A percentile compares a stretch with the other conserved stretches of the same genome.
These are phyloP conservation scores for Xylariales sp. DNA, from an alignment of 2,329 filamentous ascomycete species.

Conservation along the genomic window DNA sequence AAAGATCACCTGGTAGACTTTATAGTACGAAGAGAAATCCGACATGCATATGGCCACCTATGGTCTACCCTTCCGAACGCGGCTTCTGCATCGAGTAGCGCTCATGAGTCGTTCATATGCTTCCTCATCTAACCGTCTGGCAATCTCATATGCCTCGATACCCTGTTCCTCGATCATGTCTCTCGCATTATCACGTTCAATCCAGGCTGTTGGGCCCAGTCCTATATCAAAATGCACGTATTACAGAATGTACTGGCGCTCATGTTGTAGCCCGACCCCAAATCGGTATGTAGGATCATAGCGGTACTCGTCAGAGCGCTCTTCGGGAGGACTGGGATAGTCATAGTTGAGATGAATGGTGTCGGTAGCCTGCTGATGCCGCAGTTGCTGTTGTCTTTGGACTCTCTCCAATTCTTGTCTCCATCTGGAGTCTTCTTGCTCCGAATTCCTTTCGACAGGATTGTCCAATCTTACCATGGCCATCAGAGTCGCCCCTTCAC, in stretches of 20 bases:
- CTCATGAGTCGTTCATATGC: background rate
- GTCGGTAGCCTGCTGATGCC: conserved; percentile 1
- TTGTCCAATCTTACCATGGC: background rate
- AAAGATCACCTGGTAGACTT: too few species aligned
- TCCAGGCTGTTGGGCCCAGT: background rate
- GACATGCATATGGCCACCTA: too few species aligned
- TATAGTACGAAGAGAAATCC: too few species aligned
- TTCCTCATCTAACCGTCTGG: background rate
- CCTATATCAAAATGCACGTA: conserved; percentile 9
- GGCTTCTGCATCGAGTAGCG: too few species aligned
- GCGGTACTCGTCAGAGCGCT: background rate
- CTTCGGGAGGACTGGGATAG: conserved; percentile 4
- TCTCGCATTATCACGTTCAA: background rate
- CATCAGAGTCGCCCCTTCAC: background rate
- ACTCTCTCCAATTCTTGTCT: background rate
- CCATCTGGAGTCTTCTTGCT: background rate
- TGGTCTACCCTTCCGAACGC: too few species aligned
- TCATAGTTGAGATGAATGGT: conserved; percentile 9
- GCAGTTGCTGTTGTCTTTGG: background rate
- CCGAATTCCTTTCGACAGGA: too few species aligned
- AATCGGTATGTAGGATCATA: background rate
- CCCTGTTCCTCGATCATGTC: background rate
- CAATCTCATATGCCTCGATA: background rate
- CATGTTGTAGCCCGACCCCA: background rate
- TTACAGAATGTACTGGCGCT: background rate